Evolutionary conservation across 2,329 filamentous ascomycete species (phyloP), one percentile per base, ranked within the genome.

Genomic region (Claviceps quebecensis): DNA sequence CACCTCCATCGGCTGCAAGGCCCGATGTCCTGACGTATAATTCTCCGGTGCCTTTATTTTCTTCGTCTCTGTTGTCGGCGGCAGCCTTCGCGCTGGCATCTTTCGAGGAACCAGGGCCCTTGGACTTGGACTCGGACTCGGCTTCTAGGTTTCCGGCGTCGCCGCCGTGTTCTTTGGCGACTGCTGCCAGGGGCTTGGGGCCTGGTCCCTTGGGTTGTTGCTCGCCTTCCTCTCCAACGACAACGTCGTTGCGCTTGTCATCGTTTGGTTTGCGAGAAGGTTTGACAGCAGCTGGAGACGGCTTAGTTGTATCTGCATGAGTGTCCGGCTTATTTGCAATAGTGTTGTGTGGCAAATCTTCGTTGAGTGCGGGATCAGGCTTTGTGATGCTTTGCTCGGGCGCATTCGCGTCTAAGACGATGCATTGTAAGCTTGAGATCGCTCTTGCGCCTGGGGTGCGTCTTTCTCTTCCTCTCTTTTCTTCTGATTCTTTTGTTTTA

Each of bases 1-100:
- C 72, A 5, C 83, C 82, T 0, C 83, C 82, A 40, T 87, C 81
- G 16, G 80, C 78, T 37, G 70, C 66, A 29, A 84, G 62, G 0
- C 82, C 83, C 1, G 71, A 73, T 22, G 72, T 74, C 64, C 74
- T 77, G 55, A 83, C 71, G 53, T 76, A 76, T 58, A 76, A 60
- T 61, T 80, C 75, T 6, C 78, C 78, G 0, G 75, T 79, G 1
- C 73, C 75, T 55, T 72, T 66, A 11, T 55, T 57, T 19, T 48
- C 11, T 11, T 29, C 17, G 44, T 58, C 58, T 2, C 61, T 54
- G 23, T 62, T 56, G 26, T 57, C 54, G n/a, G 53, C 50, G 19
- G 58, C 9, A 34, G 29, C 29, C 11, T 34, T 29, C 51, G 11
- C 58, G 50, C n/a, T 19, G 16, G 13, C 57, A 48, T 38, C 55